A percentile compares a stretch with the other conserved stretches of the same genome.
Conservation (phyloP, 306 rosid genomes). For the Ochetophila trinervis region DNA sequence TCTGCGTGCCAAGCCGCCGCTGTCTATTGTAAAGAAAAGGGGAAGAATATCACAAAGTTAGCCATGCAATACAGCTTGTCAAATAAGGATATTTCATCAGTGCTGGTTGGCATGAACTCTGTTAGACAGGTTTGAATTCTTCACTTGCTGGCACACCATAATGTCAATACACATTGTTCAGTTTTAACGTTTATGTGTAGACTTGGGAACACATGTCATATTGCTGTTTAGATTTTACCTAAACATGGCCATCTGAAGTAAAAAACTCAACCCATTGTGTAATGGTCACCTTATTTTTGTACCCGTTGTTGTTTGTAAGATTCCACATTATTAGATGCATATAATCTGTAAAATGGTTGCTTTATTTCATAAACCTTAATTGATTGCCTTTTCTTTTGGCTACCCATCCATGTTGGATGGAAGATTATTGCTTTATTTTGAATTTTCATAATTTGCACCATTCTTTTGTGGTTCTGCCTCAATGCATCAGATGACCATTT, state of each 20-base stretch:
- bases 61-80: slow-evolving; percentile 93
- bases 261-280: not conserved
- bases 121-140: slow-evolving; percentile 54
- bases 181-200: not conserved
- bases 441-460: too few relatives aligned
- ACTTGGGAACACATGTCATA: not conserved
- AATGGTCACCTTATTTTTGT: not conserved
- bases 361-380: too few relatives aligned
- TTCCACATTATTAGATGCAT: not conserved
- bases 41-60: slow-evolving; percentile 80
- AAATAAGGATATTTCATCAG: slow-evolving; percentile 79
- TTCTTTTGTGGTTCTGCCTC: not conserved
- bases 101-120: slow-evolving; percentile 89
- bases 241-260: not conserved
- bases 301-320: not conserved
- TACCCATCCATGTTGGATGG: too few relatives aligned
- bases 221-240: not conserved
- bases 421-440: too few relatives aligned
- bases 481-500: not conserved
- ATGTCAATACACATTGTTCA: not conserved
- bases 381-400: too few relatives aligned
- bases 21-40: slow-evolving; percentile 58
- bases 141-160: not conserved
- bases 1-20: slow-evolving; percentile 83
- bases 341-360: too few relatives aligned